Evolutionary conservation across 2,329 filamentous ascomycete genomes (phyloP).

Genomic region (Talaromyces atroroseus): DNA sequence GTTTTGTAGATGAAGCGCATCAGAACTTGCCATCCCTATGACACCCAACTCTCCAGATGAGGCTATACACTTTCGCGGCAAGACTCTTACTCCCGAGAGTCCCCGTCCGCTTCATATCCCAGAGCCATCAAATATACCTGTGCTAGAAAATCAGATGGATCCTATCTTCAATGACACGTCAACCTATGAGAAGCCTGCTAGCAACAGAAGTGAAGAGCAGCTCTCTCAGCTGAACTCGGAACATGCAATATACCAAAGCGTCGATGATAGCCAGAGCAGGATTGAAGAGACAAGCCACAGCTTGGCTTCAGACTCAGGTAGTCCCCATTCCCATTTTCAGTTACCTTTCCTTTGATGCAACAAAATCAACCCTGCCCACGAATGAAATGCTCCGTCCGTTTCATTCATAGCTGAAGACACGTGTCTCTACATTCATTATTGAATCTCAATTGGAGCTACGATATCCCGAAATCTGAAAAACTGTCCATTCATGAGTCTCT

Average conservation of each 20-base stretch:
- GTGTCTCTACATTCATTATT: background rate
- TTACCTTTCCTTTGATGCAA: background rate
- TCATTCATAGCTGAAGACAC: background rate
- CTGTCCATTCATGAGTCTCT: constrained; percentile 1
- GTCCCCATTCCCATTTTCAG: background rate
- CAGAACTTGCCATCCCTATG: constrained; percentile 45
- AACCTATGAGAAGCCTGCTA: constrained; percentile 45
- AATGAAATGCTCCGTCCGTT: background rate
- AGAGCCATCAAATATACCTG: constrained; percentile 63
- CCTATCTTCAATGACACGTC: constrained; percentile 64
- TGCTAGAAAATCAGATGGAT: constrained; percentile 67
- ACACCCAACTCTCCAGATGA: constrained; percentile 47
- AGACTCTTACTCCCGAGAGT: constrained; percentile 63
- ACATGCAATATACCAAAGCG: background rate
- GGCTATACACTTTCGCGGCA: constrained; percentile 56
- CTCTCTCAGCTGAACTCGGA: background rate
- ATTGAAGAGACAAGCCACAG: background rate
- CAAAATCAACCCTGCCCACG: background rate
- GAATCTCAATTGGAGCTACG: background rate
- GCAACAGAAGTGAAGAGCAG: constrained; percentile 18
- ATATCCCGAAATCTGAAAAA: background rate
- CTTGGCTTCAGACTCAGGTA: constrained; percentile 9
- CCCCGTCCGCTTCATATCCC: constrained; percentile 65
- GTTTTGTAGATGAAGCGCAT: constrained; percentile 38
- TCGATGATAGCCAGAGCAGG: background rate